These are phyloP conservation scores for Lunularia cruciata DNA, from an alignment of 225 moss, liverwort and hornwort species.

Conservation along the genomic window DNA sequence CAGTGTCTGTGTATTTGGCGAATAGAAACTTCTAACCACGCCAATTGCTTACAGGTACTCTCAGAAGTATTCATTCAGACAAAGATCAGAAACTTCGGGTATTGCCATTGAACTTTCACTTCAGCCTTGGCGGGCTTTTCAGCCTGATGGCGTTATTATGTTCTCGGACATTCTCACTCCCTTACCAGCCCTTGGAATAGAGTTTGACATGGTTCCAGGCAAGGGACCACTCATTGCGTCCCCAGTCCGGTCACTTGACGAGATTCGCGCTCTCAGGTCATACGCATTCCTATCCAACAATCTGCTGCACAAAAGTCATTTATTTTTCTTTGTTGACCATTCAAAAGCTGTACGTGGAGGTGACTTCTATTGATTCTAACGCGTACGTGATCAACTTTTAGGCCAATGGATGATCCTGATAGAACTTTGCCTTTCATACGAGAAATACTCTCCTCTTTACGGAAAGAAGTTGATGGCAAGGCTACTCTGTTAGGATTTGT, in stretches of 20 bases:
- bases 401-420: constrained; percentile 75
- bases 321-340: neutral
- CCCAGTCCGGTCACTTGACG: constrained; percentile 63
- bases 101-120: constrained; percentile 87
- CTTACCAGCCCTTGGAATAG: constrained; percentile 87
- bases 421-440: constrained; percentile 72
- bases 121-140: constrained; percentile 91
- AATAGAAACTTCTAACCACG: neutral
- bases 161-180: constrained; percentile 96
- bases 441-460: constrained; percentile 64
- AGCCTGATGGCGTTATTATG: constrained; percentile 93
- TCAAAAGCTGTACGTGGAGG: too few relatives aligned
- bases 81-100: constrained; percentile 83
- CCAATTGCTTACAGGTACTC: constrained; percentile 44
- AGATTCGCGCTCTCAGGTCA: constrained; percentile 48
- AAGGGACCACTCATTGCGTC: constrained; percentile 82
- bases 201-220: constrained; percentile 91
- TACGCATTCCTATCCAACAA: neutral
- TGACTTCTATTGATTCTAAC: neutral
- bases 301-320: neutral
- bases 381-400: constrained; percentile 14
- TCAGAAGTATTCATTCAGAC: constrained; percentile 67
- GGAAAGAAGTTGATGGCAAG: constrained; percentile 66
- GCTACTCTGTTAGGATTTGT: constrained; percentile 85
- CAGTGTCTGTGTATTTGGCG: neutral